phyloP scores from a whole-genome alignment of 2,329 filamentous ascomycete genomes.

The Paradendryphiella salina region DNA sequence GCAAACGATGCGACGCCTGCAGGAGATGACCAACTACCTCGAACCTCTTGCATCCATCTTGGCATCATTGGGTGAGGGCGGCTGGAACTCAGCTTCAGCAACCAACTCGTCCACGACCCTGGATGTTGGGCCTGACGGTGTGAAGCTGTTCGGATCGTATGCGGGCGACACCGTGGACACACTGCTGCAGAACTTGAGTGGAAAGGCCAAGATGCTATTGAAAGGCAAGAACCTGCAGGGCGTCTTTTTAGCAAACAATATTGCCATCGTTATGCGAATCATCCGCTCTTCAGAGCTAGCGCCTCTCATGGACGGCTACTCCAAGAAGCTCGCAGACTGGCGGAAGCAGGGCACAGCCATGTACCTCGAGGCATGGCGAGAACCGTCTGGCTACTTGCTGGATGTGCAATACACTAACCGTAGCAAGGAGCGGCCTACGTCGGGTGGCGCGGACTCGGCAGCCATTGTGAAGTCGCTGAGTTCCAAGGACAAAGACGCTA shows the following conservation, averaged over 20 bases:
- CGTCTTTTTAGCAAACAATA: conserved; percentile 88
- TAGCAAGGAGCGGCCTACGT: conserved; percentile 62
- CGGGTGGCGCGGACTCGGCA: conserved; percentile 71
- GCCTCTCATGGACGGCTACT: conserved; percentile 65
- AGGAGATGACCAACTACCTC: conserved; percentile 84
- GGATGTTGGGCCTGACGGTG: conserved; percentile 85
- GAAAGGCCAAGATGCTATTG: conserved; percentile 71
- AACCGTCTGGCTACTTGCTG: conserved; percentile 78
- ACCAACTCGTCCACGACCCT: conserved; percentile 67
- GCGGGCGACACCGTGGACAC: conserved; percentile 85
- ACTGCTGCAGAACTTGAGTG: conserved; percentile 73
- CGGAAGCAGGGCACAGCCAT: conserved; percentile 80
- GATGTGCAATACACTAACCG: conserved; percentile 92
- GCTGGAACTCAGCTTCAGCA: conserved; percentile 66
- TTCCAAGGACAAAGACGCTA: conserved; percentile 91
- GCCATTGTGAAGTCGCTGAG: conserved; percentile 80
- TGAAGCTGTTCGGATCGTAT: conserved; percentile 86
- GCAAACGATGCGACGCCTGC: conserved; percentile 83
- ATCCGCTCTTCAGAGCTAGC: conserved; percentile 79
- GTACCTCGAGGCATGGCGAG: conserved; percentile 87
- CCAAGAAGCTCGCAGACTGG: conserved; percentile 76
- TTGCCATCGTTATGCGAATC: conserved; percentile 80
- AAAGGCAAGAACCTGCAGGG: conserved; percentile 76
- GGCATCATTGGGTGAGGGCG: conserved; percentile 88
- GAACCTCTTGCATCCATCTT: conserved; percentile 86